A percentile compares a stretch with the other conserved stretches of the same genome.
These are phyloP conservation scores for Pichia pseudocactophila DNA, from an alignment of 805 yeast species.

Conservation along the genomic window DNA sequence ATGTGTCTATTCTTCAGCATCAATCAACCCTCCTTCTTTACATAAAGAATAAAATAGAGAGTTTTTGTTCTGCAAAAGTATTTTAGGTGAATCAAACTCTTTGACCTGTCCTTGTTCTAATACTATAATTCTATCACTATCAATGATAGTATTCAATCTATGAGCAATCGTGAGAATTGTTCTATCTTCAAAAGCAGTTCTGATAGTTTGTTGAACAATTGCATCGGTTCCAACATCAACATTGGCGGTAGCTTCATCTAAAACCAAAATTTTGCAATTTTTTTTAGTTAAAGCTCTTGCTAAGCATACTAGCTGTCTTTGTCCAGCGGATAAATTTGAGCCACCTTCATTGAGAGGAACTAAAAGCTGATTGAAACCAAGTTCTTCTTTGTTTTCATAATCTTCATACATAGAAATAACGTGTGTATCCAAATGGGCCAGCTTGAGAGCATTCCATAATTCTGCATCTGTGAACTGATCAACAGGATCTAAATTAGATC, in stretches of 20 bases:
- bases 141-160: constrained; percentile 74
- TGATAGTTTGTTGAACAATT: constrained; percentile 67
- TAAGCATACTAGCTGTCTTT: constrained; percentile 76
- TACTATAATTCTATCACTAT: constrained; percentile 68
- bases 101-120: constrained; percentile 67
- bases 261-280: constrained; percentile 47
- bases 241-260: constrained; percentile 87
- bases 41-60: constrained; percentile 76
- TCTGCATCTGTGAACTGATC: constrained; percentile 58
- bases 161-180: constrained; percentile 83
- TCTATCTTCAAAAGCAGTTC: constrained; percentile 64
- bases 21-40: constrained; percentile 58
- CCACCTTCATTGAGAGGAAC: constrained; percentile 29
- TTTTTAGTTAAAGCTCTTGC: constrained; percentile 68
- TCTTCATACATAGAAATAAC: constrained; percentile 44
- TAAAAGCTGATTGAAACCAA: constrained; percentile 20
- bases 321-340: constrained; percentile 80
- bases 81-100: constrained; percentile 67
- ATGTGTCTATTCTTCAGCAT: constrained; percentile 3
- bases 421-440: constrained; percentile 69
- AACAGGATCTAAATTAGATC: constrained; percentile 85
- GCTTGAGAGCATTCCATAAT: constrained; percentile 72
- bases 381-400: constrained; percentile 32
- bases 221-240: constrained; percentile 81
- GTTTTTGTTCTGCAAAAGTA: constrained; percentile 53